Evolutionary conservation across 2,329 filamentous ascomycete species (phyloP), one percentile per base, ranked within the genome.

Genomic region (Colletotrichum noveboracense): DNA sequence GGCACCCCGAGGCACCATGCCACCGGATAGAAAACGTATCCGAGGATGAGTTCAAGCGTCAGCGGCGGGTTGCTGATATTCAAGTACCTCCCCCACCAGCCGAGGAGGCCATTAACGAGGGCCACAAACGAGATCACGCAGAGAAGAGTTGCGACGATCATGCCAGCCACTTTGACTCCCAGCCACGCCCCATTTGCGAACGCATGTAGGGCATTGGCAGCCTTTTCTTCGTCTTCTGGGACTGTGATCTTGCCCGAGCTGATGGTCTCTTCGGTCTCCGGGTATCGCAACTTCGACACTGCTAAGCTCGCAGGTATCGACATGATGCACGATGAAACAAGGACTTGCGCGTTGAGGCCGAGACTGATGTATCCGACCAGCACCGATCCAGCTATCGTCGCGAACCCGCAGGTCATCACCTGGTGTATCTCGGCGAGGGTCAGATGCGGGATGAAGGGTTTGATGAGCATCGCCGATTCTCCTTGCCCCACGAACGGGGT

Each of bases 401-500:
- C 93, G 79, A 94, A 95, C 73, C 93, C 94, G 71, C 91, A 94
- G 75, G 90, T 91, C 94, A 95, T 95, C 80, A 95, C 87, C 81
- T 95, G 93, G 81, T 95, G 94, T 65, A 95, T 84, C 81, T 95
- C 94, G 66, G 93, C 93, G 82, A 91, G 87, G 43, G 94, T 95
- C 69, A 95, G 87, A 80, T 95, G 91, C 5, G 92, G 86, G 64
- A 95, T 90, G 83, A 94, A 95, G 0, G 93, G 93, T 76, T 91
- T 91, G 84, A 95, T 94, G 80, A 95, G 86, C 92, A 95, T 94
- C 60, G 93, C 93, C 21, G 92, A 94, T 87, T 95, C 93, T 78
- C 94, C 93, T 83, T 95, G 93, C n/a, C 94, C 94, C 79, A 95
- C 94, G 84, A 95, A 95, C 2, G 94, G 94, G 14, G 93, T 94